These are phyloP conservation scores for Nicotiana paniculata DNA, from an alignment of 257 asterid species.

Conservation along the genomic window DNA sequence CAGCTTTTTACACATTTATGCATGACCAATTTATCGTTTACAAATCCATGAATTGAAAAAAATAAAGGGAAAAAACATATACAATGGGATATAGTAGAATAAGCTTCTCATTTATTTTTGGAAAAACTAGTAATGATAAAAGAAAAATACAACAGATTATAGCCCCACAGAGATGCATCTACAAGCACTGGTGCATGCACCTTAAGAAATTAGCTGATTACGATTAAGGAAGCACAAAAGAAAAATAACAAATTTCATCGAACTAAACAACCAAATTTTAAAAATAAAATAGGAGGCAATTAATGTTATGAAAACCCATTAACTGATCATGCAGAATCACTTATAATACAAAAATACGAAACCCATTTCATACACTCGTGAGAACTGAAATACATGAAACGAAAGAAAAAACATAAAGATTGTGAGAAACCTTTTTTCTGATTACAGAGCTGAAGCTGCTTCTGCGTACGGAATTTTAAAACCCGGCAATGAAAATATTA, in stretches of 20 bases:
- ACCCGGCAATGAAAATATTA: no score
- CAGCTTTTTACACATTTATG: background rate
- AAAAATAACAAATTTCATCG: no score
- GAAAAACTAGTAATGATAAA: background rate
- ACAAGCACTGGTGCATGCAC: background rate
- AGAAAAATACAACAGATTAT: background rate
- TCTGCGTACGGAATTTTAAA: no score
- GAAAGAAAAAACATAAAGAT: background rate
- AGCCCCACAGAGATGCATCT: background rate
- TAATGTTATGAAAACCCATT: background rate
- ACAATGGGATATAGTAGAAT: background rate
- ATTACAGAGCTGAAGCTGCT: no score
- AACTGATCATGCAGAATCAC: background rate
- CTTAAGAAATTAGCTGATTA: background rate
- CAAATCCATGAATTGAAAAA: background rate
- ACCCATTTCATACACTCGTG: background rate
- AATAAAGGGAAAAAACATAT: no score
- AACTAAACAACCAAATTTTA: no score
- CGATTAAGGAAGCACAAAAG: no score
- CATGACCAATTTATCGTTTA: background rate
- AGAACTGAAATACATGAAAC: background rate
- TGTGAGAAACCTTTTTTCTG: background rate
- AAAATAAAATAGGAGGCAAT: background rate
- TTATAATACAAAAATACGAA: background rate
- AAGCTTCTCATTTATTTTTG: background rate